Base-by-base conservation (phyloP, 805 yeast genomes). In the Candida krabiensis region DNA sequence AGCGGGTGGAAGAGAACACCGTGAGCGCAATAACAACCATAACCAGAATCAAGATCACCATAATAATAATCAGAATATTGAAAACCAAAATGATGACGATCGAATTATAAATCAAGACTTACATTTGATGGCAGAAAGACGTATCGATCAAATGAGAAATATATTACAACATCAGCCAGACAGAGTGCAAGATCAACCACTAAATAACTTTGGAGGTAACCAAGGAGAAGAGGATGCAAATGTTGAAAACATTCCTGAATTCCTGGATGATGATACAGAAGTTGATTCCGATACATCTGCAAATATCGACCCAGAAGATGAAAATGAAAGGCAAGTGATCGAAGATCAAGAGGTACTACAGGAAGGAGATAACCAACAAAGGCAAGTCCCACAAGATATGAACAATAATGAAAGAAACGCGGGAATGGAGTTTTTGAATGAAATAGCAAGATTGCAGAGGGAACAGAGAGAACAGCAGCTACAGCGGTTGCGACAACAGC, bases 1-100 rank as follows among this genome's bases (percentile, higher is more conserved):
- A 12, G 45, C 36, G 12, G 42, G 36, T 4, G 41, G 32, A 21
- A 34, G 21, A 30, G 39, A 41, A 69, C 66, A 37, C 53, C 35
- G 24, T 23, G 27, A 37, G 28, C 19, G 29, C 14, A 33, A 44
- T 21, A 35, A 33, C 28, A 37, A 28, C 16, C 38, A 37, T 31
- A 29, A 45, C 28, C 37, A 30, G 12, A 50, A 51, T 19, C 23
- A 33, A 28, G 27, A 22, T 35, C n/a, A n/a, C n/a, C n/a, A n/a
- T n/a, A n/a, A n/a, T n/a, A n/a, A n/a, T n/a, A n/a, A n/a, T n/a
- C n/a, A n/a, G n/a, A n/a, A n/a, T n/a, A n/a, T n/a, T n/a, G n/a
- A n/a, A n/a, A n/a, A n/a, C n/a, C n/a, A n/a, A n/a, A 22, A 21
- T 19, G 32, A 15, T 26, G n/a, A 28, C 26, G 36, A 19, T 11